Evolutionary conservation across 768 basidiomycete genomes (phyloP).

Genomic region (Macrolepiota dolichaula): DNA sequence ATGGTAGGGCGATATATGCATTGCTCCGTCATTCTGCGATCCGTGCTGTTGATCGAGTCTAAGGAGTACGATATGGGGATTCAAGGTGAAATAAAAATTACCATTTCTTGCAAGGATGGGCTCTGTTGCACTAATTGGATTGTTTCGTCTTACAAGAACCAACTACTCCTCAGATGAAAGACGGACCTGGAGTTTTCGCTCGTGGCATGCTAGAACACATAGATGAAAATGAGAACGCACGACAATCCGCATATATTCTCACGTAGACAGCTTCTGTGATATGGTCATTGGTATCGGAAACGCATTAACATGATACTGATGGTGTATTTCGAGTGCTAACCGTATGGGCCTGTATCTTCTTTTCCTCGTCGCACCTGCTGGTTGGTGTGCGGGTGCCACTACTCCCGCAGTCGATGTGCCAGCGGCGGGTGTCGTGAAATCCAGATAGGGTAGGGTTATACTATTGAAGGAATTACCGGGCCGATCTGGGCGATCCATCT

Average conservation of each 20-base stretch:
- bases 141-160: background rate
- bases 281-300: background rate
- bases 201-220: slow-evolving; percentile 14
- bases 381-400: background rate
- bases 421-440: background rate
- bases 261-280: slow-evolving; percentile 17
- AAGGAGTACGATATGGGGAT: background rate
- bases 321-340: background rate
- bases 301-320: background rate
- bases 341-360: slow-evolving; percentile 17
- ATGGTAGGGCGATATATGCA: background rate
- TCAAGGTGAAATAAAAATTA: background rate
- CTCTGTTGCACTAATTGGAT: slow-evolving; percentile 14
- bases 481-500: background rate
- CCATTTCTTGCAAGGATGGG: slow-evolving; percentile 17
- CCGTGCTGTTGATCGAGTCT: background rate
- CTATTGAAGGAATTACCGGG: background rate
- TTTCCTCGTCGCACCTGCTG: slow-evolving; percentile 1
- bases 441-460: slow-evolving; percentile 5
- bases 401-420: background rate
- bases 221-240: background rate
- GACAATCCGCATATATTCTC: background rate
- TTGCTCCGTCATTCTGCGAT: background rate
- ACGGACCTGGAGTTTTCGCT: slow-evolving; percentile 18
- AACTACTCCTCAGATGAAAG: background rate